Percentiles rank a stretch among this genome's conserved stretches.
These are phyloP conservation scores for Beauveria sp. DNA, from an alignment of 2,329 filamentous ascomycete species.

Conservation along the genomic window DNA sequence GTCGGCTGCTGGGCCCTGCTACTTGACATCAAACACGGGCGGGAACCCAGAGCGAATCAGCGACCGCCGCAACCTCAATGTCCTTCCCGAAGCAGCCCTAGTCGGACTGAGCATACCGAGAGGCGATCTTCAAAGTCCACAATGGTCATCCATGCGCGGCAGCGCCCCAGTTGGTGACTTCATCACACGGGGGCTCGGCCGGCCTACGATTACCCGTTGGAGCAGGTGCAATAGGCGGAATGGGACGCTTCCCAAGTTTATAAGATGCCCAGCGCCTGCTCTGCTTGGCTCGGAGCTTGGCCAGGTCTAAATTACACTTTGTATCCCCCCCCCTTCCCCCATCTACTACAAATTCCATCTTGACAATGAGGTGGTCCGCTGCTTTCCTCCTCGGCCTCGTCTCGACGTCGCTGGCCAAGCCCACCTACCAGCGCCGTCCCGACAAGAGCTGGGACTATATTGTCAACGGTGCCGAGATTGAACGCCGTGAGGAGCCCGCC, in stretches of 20 bases:
- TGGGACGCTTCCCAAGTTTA: neutral
- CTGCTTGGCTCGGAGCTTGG: neutral
- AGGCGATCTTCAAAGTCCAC: slow-evolving; percentile 1
- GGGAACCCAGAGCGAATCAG: neutral
- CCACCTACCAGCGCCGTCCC: slow-evolving; percentile 48
- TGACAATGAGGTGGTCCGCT: slow-evolving; percentile 9
- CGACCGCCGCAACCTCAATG: neutral
- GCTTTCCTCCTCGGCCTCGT: slow-evolving; percentile 6
- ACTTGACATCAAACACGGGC: neutral
- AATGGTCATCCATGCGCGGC: neutral
- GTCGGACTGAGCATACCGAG: neutral
- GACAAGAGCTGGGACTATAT: slow-evolving; percentile 88
- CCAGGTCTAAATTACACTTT: neutral
- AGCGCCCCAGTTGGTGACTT: neutral
- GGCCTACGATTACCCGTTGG: neutral
- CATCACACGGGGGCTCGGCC: neutral
- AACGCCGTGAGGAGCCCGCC: slow-evolving; percentile 67
- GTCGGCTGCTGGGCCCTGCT: neutral
- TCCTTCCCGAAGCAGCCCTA: slow-evolving; percentile 7
- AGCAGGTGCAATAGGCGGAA: slow-evolving; percentile 1
- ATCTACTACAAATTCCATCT: neutral
- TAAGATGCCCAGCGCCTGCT: neutral
- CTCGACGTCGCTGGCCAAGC: slow-evolving; percentile 6
- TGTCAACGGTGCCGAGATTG: slow-evolving; percentile 76
- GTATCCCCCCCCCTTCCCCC: neutral